Evolutionary conservation across 73 alveolate species (phyloP), one percentile per base, ranked within the genome.

Genomic region (Tetrahymena elliotti): DNA sequence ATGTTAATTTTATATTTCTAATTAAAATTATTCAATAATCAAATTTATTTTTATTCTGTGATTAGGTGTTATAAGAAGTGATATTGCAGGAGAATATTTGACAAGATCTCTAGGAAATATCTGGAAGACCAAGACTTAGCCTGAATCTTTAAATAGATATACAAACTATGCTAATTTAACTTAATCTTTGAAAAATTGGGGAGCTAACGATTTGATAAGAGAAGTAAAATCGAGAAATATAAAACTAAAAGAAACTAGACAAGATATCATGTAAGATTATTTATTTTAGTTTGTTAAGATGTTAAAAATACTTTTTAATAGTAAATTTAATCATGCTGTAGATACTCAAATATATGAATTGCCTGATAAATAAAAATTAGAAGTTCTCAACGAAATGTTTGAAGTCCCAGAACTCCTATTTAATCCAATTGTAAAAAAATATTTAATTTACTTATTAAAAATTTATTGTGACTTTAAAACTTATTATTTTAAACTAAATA

Each of bases 301-400:
- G 11, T 38, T 0, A 38, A 40, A 24, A 0, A 2, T 8, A n/a
- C 11, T 11, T 4, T 22, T 35, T 35, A 7, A 6, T 52, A 94
- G 96, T 39, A 94, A 94, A 53, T 94, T 94, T 54, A 94, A 94
- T 18, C 96, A 94, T 47, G 93, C 96, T 35, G 96, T 94, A 31
- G 96, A 94, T 92, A 94, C 93, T 84, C 53, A 94, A 34, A 92
- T 54, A 52, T 88, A 84, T 33, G 96, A 94, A 47, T 94, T 94
- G 82, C 96, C 96, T 35, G 96, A 94, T 92, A 47, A 84, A 34
- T 39, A 84, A 34, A 94, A 52, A 92, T 18, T 94, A 36, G 82
- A 68, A 36, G 47, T 94, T 33, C 92, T 94, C 41, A 92, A 47
- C 24, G 96, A 94, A 92, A 47, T 53, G 93, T 94, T 84, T 37